Evolutionary conservation across 768 basidiomycete genomes (phyloP).

Genomic region (Macrocybe gigantea): DNA sequence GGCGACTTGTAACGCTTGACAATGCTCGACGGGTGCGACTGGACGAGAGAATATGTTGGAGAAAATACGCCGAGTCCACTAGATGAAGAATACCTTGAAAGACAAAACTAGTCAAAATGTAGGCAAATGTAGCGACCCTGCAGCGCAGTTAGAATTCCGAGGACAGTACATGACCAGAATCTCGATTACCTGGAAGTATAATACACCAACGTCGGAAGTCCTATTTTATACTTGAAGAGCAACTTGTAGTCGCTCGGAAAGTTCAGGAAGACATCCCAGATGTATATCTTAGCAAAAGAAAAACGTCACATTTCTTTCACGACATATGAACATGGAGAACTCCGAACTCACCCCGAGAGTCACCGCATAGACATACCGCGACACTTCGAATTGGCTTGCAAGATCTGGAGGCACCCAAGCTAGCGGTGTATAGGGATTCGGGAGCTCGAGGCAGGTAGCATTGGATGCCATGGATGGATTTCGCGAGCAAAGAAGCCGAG

Average conservation of each 20-base stretch:
- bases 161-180: not conserved
- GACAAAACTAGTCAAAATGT: not conserved
- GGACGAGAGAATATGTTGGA: not conserved
- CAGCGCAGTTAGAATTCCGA: too few species aligned
- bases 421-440: not conserved
- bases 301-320: not conserved
- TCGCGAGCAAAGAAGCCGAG: too few species aligned
- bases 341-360: not conserved
- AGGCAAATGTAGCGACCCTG: not conserved
- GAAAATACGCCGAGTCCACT: too few species aligned
- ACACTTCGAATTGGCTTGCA: not conserved
- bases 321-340: not conserved
- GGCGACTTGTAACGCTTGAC: not conserved
- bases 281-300: constrained; percentile 10
- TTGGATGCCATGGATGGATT: too few species aligned
- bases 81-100: not conserved
- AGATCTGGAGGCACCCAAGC: not conserved
- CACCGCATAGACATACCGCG: not conserved
- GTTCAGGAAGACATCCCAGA: constrained; percentile 23
- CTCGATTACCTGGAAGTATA: constrained; percentile 15
- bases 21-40: not conserved
- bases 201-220: constrained; percentile 16
- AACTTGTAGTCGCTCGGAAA: constrained; percentile 15
- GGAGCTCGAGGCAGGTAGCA: not conserved
- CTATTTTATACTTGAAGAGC: constrained; percentile 11